These are phyloP conservation scores for Rhizopogon sp. DNA, from an alignment of 768 basidiomycete species.

Conservation along the genomic window DNA sequence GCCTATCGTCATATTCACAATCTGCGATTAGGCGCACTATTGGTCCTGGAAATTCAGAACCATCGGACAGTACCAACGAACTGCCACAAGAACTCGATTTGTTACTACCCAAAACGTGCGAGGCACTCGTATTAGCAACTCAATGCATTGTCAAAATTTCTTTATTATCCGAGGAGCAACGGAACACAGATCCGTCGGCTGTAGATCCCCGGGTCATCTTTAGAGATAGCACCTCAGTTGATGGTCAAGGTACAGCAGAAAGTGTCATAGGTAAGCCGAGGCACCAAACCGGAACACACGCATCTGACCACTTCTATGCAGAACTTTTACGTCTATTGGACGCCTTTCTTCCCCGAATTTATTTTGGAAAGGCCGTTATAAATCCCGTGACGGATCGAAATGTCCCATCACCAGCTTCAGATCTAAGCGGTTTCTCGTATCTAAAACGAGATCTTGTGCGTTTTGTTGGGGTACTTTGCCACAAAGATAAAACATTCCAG, in stretches of 20 bases:
- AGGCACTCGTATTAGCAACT: conserved; percentile 71
- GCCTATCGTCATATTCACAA: conserved; percentile 55
- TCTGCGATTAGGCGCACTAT: conserved; percentile 46
- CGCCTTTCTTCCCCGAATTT: conserved; percentile 78
- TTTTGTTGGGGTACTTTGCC: conserved; percentile 72
- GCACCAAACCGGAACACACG: background rate
- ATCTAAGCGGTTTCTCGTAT: conserved; percentile 66
- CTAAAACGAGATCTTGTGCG: conserved; percentile 90
- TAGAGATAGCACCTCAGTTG: conserved; percentile 37
- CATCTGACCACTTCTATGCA: conserved; percentile 23
- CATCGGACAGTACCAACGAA: background rate
- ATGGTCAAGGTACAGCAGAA: conserved; percentile 43
- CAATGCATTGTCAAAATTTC: conserved; percentile 70
- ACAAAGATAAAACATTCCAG: conserved; percentile 61
- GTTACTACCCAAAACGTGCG: conserved; percentile 72
- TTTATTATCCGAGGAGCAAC: conserved; percentile 37
- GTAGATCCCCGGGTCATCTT: conserved; percentile 33
- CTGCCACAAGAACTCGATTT: conserved; percentile 50
- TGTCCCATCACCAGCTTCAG: conserved; percentile 21
- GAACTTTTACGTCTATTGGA: conserved; percentile 75
- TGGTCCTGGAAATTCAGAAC: conserved; percentile 17
- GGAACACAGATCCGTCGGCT: conserved; percentile 6
- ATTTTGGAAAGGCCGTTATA: conserved; percentile 62
- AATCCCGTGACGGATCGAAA: conserved; percentile 2
- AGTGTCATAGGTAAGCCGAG: conserved; percentile 49